phyloP scores from a whole-genome alignment of 2,329 filamentous ascomycete genomes.

The Corinectria fuckeliana region DNA sequence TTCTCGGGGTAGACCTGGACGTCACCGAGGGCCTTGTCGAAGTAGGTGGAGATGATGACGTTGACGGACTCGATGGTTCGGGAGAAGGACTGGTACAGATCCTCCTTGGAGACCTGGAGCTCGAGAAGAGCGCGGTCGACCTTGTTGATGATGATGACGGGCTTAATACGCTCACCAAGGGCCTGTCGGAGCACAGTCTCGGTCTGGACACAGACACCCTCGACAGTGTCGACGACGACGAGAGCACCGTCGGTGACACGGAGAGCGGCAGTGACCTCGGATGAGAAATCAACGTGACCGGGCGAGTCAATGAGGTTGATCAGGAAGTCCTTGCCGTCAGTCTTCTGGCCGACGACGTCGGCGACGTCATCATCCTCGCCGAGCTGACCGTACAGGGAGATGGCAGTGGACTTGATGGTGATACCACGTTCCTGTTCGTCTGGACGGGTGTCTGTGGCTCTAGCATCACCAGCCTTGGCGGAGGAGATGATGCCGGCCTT shows the following conservation, averaged over 20 bases:
- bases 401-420: constrained; percentile 99
- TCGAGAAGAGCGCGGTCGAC: constrained; percentile 99
- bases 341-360: constrained; percentile 89
- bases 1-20: constrained; percentile 98
- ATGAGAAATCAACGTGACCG: constrained; percentile 99
- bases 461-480: constrained; percentile 93
- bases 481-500: constrained; percentile 99
- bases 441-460: constrained; percentile 95
- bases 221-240: constrained; percentile 99
- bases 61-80: constrained; percentile 99
- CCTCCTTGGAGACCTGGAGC: constrained; percentile 98
- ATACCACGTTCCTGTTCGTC: constrained; percentile 99
- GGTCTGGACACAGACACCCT: constrained; percentile 99
- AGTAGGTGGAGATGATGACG: constrained; percentile 99
- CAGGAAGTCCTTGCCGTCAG: constrained; percentile 94
- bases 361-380: constrained; percentile 85
- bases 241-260: constrained; percentile 99
- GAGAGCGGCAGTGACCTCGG: constrained; percentile 98
- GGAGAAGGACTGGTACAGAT: constrained; percentile 99
- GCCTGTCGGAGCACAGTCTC: constrained; percentile 99
- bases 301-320: constrained; percentile 99
- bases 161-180: constrained; percentile 99
- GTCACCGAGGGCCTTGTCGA: constrained; percentile 95
- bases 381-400: constrained; percentile 93
- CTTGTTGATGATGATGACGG: constrained; percentile 99